phyloP scores from a whole-genome alignment of 768 basidiomycete species.

The Boletus subcaerulescens region DNA sequence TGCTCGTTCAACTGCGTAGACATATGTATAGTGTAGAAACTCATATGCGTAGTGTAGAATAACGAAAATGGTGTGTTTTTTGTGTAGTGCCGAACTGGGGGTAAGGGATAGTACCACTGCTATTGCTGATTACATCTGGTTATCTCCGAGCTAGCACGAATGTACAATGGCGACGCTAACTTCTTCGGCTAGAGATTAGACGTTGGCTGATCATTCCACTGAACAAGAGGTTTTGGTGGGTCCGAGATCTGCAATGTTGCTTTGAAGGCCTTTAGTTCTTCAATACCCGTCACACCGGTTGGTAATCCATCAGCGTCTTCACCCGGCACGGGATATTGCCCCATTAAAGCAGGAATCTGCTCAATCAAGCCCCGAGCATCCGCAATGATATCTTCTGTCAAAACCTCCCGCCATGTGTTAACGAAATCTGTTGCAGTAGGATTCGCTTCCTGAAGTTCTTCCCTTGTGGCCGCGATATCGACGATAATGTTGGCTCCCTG shows the following conservation, averaged over 20 bases:
- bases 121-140: background rate
- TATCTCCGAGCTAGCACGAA: background rate
- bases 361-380: constrained; percentile 46
- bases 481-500: constrained; percentile 46
- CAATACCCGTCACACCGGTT: constrained; percentile 55
- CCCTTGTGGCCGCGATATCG: constrained; percentile 50
- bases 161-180: background rate
- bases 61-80: too few relatives aligned
- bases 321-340: constrained; percentile 52
- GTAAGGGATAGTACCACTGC: too few relatives aligned
- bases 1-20: too few relatives aligned
- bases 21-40: too few relatives aligned
- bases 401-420: constrained; percentile 53
- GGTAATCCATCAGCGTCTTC: constrained; percentile 46
- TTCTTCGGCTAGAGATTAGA: constrained; percentile 46
- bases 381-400: constrained; percentile 42
- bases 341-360: constrained; percentile 55
- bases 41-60: too few relatives aligned
- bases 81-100: too few relatives aligned
- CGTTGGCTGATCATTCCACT: constrained; percentile 71
- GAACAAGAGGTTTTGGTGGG: constrained; percentile 63
- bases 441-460: constrained; percentile 50
- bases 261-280: constrained; percentile 68
- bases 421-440: constrained; percentile 60
- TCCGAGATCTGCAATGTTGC: constrained; percentile 50